Evolutionary conservation across 2,329 filamentous ascomycete species (phyloP), one percentile per base, ranked within the genome.

Genomic region (Tolypocladium tropicale): DNA sequence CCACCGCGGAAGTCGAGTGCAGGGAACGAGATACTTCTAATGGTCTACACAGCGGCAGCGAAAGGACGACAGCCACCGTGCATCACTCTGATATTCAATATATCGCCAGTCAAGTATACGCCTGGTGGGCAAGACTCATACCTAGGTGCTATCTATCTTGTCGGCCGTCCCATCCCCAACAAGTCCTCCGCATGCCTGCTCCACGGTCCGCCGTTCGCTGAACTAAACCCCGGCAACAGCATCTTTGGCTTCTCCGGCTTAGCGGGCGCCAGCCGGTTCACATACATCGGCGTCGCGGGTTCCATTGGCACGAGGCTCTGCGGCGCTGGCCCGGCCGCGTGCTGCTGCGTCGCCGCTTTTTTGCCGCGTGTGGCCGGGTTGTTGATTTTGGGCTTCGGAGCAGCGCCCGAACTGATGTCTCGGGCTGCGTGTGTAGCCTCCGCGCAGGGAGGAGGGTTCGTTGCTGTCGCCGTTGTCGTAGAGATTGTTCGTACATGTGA

Each of bases 111-210:
- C n/a, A n/a, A n/a, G n/a, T n/a, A n/a, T n/a, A n/a, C n/a, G n/a
- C n/a, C n/a, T n/a, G n/a, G n/a, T n/a, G n/a, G n/a, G n/a, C n/a
- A n/a, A n/a, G n/a, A n/a, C n/a, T n/a, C n/a, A n/a, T n/a, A n/a
- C n/a, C n/a, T n/a, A n/a, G n/a, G n/a, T n/a, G n/a, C n/a, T n/a
- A n/a, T 51, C 37, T 55, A 58, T 53, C 56, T 60, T 67, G 52
- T 72, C 37, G 84, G 85, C 52, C 81, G 75, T 64, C 77, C 82
- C 63, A 74, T 79, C 39, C 81, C 83, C 59, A 89, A 79, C 51
- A 89, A 64, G 66, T 89, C 86, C 60, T 81, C 76, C 0, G 86
- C 85, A 64, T 89, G 85, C 28, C 76, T 78, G 61, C 84, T 88
- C 86, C 86, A 89, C 0, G 86, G 81, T 3, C 85, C 85, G 18